Percentiles rank a stretch among this genome's conserved stretches.
Conservation (phyloP, 1,284 basidiomycete species). For the Leucoagaricus sp. region DNA sequence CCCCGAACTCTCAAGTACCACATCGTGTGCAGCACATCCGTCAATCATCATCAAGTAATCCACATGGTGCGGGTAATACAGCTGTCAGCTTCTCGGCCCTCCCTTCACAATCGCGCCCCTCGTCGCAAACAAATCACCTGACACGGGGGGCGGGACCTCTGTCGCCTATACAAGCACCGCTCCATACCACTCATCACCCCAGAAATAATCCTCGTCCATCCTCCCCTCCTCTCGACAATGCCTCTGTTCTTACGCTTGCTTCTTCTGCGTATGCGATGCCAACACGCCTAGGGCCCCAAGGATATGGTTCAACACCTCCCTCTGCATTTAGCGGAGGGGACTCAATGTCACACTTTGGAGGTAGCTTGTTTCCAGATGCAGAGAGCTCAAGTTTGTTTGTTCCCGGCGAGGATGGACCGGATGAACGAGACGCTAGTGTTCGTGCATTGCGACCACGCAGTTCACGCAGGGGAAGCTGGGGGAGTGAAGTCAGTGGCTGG, state of each 20-base stretch:
- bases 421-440: slow-evolving; percentile 77
- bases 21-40: slow-evolving; percentile 60
- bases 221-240: slow-evolving; percentile 88
- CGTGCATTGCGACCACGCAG: slow-evolving; percentile 78
- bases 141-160: slow-evolving; percentile 4
- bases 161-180: slow-evolving; percentile 69
- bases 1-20: slow-evolving; percentile 47
- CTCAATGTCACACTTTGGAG: slow-evolving; percentile 69
- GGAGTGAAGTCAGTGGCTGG: slow-evolving; percentile 81
- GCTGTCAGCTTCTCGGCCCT: slow-evolving; percentile 74
- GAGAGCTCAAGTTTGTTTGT: slow-evolving; percentile 70
- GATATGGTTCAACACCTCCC: slow-evolving; percentile 41
- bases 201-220: slow-evolving; percentile 93
- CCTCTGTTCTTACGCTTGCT: slow-evolving; percentile 89
- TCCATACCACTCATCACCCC: slow-evolving; percentile 89
- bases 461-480: slow-evolving; percentile 82
- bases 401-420: slow-evolving; percentile 59
- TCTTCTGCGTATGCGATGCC: slow-evolving; percentile 86
- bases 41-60: slow-evolving; percentile 53
- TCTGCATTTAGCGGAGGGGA: slow-evolving; percentile 41
- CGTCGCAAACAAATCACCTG: slow-evolving; percentile 38
- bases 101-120: slow-evolving; percentile 49
- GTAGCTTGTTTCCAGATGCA: slow-evolving; percentile 55
- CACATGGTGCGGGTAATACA: slow-evolving; percentile 4
- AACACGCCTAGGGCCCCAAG: slow-evolving; percentile 40